Evolutionary conservation across 257 asterid species (phyloP).

Genomic region (Lycium ferocissimum): DNA sequence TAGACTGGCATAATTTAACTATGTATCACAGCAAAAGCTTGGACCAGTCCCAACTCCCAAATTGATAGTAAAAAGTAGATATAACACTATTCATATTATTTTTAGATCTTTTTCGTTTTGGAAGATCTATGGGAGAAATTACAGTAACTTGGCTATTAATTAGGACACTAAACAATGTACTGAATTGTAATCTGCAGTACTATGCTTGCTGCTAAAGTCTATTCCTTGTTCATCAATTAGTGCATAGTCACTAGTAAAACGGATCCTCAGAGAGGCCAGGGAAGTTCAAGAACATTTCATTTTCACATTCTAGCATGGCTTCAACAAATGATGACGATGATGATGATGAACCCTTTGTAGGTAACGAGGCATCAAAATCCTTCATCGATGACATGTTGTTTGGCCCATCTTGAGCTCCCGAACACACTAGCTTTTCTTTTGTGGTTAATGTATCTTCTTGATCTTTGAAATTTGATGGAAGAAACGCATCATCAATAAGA

Average conservation of each 20-base stretch:
- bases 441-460: slow-evolving; percentile 31
- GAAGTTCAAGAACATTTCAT: slow-evolving; percentile 61
- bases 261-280: slow-evolving; percentile 66
- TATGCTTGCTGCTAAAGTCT: not conserved
- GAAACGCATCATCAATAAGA: slow-evolving; percentile 67
- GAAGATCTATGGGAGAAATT: not conserved
- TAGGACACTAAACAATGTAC: not conserved
- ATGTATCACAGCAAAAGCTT: not conserved
- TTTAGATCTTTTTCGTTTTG: not conserved
- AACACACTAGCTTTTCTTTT: slow-evolving; percentile 32
- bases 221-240: not conserved
- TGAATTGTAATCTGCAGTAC: no score
- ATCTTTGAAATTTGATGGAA: slow-evolving; percentile 30
- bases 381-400: not conserved
- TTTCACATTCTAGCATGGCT: slow-evolving; percentile 72
- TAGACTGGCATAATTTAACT: not conserved
- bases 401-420: slow-evolving; percentile 28
- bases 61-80: not conserved
- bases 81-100: not conserved
- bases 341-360: slow-evolving; percentile 35
- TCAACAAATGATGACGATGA: slow-evolving; percentile 63
- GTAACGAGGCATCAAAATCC: slow-evolving; percentile 40
- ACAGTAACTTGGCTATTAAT: not conserved
- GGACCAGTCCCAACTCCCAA: not conserved
- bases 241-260: slow-evolving; percentile 38